phyloP scores from a whole-genome alignment of 108 stramenopile genomes.

The Cyclotella atomus region DNA sequence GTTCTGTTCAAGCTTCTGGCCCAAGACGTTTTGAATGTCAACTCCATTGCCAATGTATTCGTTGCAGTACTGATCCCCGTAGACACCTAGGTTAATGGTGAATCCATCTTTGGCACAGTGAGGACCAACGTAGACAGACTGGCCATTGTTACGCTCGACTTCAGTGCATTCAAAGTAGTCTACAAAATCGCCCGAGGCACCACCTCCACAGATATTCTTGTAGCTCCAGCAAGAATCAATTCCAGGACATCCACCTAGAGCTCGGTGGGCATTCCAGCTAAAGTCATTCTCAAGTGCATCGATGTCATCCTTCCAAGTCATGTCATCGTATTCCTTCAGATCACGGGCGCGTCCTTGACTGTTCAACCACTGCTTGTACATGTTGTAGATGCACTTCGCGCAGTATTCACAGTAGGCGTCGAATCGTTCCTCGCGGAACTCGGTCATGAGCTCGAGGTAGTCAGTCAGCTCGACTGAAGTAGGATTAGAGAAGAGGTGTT shows the following conservation, averaged over 20 bases:
- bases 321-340: conserved; percentile 39
- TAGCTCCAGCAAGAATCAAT: conserved; percentile 38
- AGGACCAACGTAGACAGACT: conserved; percentile 65
- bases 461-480: too few species aligned
- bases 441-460: conserved; percentile 74
- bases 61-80: conserved; percentile 75
- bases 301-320: conserved; percentile 29
- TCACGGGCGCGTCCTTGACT: conserved; percentile 14
- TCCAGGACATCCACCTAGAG: conserved; percentile 39
- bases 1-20: conserved; percentile 26
- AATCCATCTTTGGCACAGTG: conserved; percentile 66
- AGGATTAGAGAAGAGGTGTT: too few species aligned
- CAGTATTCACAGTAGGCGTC: conserved; percentile 72
- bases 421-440: conserved; percentile 60
- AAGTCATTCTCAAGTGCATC: conserved; percentile 14
- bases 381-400: conserved; percentile 36
- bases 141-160: conserved; percentile 53
- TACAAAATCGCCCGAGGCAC: neutral
- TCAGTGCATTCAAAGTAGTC: conserved; percentile 48
- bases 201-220: conserved; percentile 12
- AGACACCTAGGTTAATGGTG: conserved; percentile 76
- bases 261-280: neutral
- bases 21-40: conserved; percentile 37
- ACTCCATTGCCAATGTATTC: conserved; percentile 55
- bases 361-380: conserved; percentile 42